A percentile compares a stretch with the other conserved stretches of the same genome.
These are phyloP conservation scores for Lipomyces lipofer DNA, from an alignment of 805 yeast species.

Conservation along the genomic window DNA sequence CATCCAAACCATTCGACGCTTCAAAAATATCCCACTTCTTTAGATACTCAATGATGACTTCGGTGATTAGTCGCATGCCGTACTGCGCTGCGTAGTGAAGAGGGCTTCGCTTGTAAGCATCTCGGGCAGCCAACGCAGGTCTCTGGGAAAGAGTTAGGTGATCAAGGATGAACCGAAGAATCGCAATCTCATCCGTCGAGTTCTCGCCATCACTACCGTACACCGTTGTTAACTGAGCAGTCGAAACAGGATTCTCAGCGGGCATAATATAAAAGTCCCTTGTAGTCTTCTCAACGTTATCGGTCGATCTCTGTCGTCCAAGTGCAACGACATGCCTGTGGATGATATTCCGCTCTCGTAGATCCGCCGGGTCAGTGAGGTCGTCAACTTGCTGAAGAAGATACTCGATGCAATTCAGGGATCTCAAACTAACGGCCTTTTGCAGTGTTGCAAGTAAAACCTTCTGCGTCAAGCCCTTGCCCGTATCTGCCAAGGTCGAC, in stretches of 20 bases:
- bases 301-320: slow-evolving; percentile 45
- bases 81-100: slow-evolving; percentile 87
- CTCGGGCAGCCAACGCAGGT: slow-evolving; percentile 61
- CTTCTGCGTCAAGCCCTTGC: slow-evolving; percentile 19
- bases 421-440: slow-evolving; percentile 59
- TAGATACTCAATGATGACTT: slow-evolving; percentile 56
- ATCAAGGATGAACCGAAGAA: slow-evolving; percentile 59
- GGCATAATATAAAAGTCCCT: slow-evolving; percentile 41
- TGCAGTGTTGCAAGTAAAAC: slow-evolving; percentile 59
- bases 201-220: slow-evolving; percentile 65
- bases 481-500: slow-evolving; percentile 41
- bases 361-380: slow-evolving; percentile 65
- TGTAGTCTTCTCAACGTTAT: slow-evolving; percentile 4
- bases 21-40: slow-evolving; percentile 52
- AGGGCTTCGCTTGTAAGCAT: slow-evolving; percentile 78
- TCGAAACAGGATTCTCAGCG: slow-evolving; percentile 56
- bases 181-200: slow-evolving; percentile 57
- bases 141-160: slow-evolving; percentile 57
- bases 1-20: slow-evolving; percentile 30
- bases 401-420: slow-evolving; percentile 59
- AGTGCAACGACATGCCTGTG: slow-evolving; percentile 79
- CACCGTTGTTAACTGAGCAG: slow-evolving; percentile 51
- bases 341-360: slow-evolving; percentile 78
- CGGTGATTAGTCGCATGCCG: slow-evolving; percentile 68
- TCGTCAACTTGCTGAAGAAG: slow-evolving; percentile 54